Base-by-base conservation (phyloP, 345 rosid genomes). In the Gossypium bickii region DNA sequence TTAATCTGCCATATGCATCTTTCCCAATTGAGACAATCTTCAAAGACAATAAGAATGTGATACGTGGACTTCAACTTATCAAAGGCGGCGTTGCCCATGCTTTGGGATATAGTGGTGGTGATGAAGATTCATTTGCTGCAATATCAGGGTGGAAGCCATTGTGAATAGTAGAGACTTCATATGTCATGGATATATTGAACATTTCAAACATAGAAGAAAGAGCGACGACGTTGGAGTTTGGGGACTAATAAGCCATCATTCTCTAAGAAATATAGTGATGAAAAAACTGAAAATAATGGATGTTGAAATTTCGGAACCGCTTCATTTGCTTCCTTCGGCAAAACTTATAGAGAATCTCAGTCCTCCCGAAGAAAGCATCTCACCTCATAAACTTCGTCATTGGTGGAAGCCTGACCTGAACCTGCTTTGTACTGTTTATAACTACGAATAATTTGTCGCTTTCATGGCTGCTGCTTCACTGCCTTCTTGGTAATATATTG, bases 201-300 rank as follows among this genome's bases (percentile, higher is more conserved):
- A 92, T 75, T 92, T 92, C 44, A 89, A 88, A 59, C 95, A 90
- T 48, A 82, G 95, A 77, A 87, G 86, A 71, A 86, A 81, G 83
- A 89, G 92, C 95, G 87, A 88, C 78, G 89, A 87, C 45, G 78
- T 87, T 0, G 98, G 98, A 18, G 86, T 80, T 0, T 92, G 97
- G 5, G 81, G 77, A 80, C 38, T 89, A 41, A 90, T 97, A 0
- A 86, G 93, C 2, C 88, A 82, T 59, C 76, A 84, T 53, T 92
- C 98, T 2, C 57, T 92, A 12, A 81, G 89, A 8, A 89, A 90
- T 27, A 82, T 90, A 24, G 18, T 86, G 51, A 79, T 83, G 87
- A 80, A 76, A 38, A 86, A 83, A 0, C 75, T 85, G 75, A 97
- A 93, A n/a, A 83, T 45, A 9, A 9, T 72, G 60, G 85, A 76